Conservation (phyloP, 2,329 filamentous ascomycete species). For the Phyllosticta citrichinensis region DNA sequence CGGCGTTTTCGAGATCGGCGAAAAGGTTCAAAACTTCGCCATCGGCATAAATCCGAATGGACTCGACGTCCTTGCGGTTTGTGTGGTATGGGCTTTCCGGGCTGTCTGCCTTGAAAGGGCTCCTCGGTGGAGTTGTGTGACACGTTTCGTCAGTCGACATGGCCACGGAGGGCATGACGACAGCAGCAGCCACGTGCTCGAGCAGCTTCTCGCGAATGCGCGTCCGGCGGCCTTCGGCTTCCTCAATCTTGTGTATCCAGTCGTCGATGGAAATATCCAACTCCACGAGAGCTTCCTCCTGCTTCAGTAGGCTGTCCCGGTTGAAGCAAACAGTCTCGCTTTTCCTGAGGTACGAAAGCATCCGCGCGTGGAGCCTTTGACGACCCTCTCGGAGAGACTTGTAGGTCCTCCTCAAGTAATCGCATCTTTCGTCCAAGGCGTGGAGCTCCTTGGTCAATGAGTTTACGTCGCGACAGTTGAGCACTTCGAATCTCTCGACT, state of each 20-base stretch:
- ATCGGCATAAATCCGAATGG: slow-evolving; percentile 35
- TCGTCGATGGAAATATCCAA: slow-evolving; percentile 71
- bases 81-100: slow-evolving; percentile 23
- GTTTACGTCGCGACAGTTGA: slow-evolving; percentile 29
- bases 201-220: slow-evolving; percentile 70
- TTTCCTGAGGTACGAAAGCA: slow-evolving; percentile 66
- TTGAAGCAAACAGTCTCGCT: slow-evolving; percentile 62
- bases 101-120: slow-evolving; percentile 28
- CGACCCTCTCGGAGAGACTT: slow-evolving; percentile 64
- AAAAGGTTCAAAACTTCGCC: slow-evolving; percentile 32
- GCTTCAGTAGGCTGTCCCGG: slow-evolving; percentile 64
- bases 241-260: slow-evolving; percentile 70
- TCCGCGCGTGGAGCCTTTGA: slow-evolving; percentile 64
- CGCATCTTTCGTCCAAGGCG: slow-evolving; percentile 65
- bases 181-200: slow-evolving; percentile 67
- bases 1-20: slow-evolving; percentile 32
- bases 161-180: slow-evolving; percentile 11
- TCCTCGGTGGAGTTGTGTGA: slow-evolving; percentile 29
- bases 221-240: slow-evolving; percentile 66
- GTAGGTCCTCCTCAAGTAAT: slow-evolving; percentile 69
- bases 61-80: slow-evolving; percentile 30
- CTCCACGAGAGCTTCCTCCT: slow-evolving; percentile 69
- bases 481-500: slow-evolving; percentile 31
- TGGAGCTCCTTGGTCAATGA: slow-evolving; percentile 62
- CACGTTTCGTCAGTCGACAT: slow-evolving; percentile 18